These are phyloP conservation scores for Krasilnikovozyma curviuscula DNA, from an alignment of 768 basidiomycete genomes.

Conservation along the genomic window DNA sequence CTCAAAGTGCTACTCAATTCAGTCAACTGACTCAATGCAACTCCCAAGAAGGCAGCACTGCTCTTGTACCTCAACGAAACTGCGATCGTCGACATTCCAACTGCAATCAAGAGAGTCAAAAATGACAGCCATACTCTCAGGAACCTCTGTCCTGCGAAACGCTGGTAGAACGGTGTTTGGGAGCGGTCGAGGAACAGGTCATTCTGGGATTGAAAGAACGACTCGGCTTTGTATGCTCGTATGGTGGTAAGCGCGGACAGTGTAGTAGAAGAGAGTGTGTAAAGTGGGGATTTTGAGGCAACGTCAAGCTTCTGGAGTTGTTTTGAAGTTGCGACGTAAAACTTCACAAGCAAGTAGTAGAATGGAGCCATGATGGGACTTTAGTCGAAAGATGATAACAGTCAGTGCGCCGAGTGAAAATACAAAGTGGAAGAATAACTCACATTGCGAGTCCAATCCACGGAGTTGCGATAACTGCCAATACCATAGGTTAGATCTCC, in stretches of 20 bases:
- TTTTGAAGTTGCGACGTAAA: conserved; percentile 5
- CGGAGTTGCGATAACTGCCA: conserved; percentile 6
- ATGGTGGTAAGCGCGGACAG: background rate
- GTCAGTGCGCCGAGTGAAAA: background rate
- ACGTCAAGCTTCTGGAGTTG: conserved; percentile 4
- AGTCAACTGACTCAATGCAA: conserved; percentile 1
- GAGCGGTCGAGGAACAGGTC: background rate
- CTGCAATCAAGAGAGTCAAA: conserved; percentile 5
- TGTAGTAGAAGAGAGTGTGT: background rate
- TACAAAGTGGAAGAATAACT: background rate
- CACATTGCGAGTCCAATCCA: conserved; percentile 4
- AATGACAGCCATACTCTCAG: background rate
- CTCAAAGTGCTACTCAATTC: background rate
- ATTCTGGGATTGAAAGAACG: conserved; percentile 1
- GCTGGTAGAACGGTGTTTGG: conserved; percentile 1
- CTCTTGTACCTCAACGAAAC: background rate
- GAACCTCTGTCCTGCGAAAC: background rate
- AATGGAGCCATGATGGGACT: background rate
- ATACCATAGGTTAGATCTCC: background rate
- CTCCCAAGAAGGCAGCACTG: background rate
- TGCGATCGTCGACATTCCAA: background rate
- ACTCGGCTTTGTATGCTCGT: background rate
- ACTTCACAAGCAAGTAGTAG: background rate
- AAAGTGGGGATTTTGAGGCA: conserved; percentile 3
- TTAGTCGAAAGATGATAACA: background rate